Percentiles rank a stretch among this genome's conserved stretches.
These are phyloP conservation scores for Chalara sp. DNA, from an alignment of 2,329 filamentous ascomycete species.

Conservation along the genomic window DNA sequence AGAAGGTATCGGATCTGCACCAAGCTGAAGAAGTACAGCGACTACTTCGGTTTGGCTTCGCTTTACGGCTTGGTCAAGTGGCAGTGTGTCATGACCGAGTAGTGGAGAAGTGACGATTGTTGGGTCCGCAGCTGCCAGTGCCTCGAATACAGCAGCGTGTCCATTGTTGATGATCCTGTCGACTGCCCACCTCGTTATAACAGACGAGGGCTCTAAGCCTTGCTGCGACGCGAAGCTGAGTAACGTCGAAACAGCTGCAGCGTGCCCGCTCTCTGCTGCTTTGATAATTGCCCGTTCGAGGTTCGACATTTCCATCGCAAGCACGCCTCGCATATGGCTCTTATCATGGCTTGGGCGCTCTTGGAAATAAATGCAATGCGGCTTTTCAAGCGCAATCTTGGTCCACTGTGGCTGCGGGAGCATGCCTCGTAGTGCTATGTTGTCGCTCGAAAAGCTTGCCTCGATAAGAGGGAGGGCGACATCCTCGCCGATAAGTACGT, in stretches of 20 bases:
- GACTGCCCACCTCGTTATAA: conserved; percentile 2
- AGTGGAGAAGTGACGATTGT: conserved; percentile 1
- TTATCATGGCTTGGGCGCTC: too few species aligned
- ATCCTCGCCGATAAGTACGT: conserved; percentile 2
- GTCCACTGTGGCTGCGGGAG: conserved; percentile 1
- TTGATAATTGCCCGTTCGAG: too few species aligned
- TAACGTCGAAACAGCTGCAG: neutral
- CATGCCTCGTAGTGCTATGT: neutral
- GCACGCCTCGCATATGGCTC: too few species aligned
- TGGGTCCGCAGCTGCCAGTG: neutral
- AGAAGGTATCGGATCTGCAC: neutral
- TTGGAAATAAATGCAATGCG: too few species aligned
- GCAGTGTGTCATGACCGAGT: neutral
- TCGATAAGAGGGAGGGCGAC: neutral
- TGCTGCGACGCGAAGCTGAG: conserved; percentile 2
- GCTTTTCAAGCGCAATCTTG: neutral
- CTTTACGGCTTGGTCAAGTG: neutral
- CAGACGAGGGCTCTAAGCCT: neutral
- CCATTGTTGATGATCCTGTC: neutral
- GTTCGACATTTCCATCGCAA: too few species aligned
- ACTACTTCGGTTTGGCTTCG: conserved; percentile 1
- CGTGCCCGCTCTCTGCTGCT: neutral
- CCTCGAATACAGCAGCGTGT: conserved; percentile 1
- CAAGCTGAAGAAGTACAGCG: neutral
- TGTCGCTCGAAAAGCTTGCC: neutral